Base-by-base conservation (phyloP, 2,329 filamentous ascomycete species). In the Akanthomyces dipterigenus region DNA sequence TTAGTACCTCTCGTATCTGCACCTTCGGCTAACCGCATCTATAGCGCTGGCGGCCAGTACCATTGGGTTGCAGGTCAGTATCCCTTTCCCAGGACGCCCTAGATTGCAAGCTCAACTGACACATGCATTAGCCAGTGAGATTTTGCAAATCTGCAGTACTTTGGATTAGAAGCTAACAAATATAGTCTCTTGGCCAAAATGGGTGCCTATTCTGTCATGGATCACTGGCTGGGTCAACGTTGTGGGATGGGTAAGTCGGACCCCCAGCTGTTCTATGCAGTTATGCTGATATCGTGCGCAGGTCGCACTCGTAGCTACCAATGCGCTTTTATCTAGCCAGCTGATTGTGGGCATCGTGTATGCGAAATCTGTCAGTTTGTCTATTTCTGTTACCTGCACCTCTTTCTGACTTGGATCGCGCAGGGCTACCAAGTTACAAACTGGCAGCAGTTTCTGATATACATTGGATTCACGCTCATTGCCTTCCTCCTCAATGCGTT, bases 361-460 rank as follows among this genome's bases (percentile, higher is more conserved):
- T 0, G 73, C 89, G 67, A 76, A 87, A 65, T 76, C 82, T 0
- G 65, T 68, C 63, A 2, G 62, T 59, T 3, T 7, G n/a, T 8
- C 14, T 20, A 5, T 11, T 12, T 18, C 40, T 6, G 5, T n/a
- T 8, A 38, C n/a, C 14, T 18, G n/a, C 8, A 9, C 22, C 24
- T 12, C 12, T 5, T 12, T 28, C 40, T 34, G 7, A 46, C 58
- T 62, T 20, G 58, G 28, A 56, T 14, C 5, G 1, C 11, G 1
- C 16, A 68, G 7, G 75, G 68, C 48, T 90, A 87, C 66, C 74
- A 77, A 20, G 67, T 82, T 2, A 72, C 87, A 65, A 69, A 82
- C 26, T 90, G 87, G 85, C 87, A 91, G 65, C 85, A 89, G 64
- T 90, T 91, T 70, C 75, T 90, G 75, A 81, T 63, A 71, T 73